phyloP scores from a whole-genome alignment of 2,329 filamentous ascomycete species.

The Chaetothyriales sp. region DNA sequence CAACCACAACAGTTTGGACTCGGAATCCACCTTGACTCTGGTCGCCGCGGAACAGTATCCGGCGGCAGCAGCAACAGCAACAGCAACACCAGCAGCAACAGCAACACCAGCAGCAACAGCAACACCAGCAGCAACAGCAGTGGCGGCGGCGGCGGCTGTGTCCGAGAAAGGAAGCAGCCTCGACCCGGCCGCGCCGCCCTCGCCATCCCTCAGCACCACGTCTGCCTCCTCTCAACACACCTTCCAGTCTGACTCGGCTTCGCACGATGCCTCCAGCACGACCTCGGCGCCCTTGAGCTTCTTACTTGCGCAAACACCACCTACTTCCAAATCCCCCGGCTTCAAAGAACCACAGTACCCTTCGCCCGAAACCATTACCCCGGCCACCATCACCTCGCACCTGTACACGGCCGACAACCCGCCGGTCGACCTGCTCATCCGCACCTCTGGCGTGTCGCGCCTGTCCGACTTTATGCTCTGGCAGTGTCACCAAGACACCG shows the following conservation, averaged over 20 bases:
- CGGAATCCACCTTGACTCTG: no score
- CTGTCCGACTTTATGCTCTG: constrained; percentile 98
- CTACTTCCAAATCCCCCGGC: constrained; percentile 12
- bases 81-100: constrained; percentile 11
- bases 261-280: constrained; percentile 5
- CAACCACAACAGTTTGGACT: no score
- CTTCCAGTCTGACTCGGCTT: constrained; percentile 2
- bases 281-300: neutral
- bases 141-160: no score
- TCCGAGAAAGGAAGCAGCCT: no score
- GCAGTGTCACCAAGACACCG: constrained; percentile 88
- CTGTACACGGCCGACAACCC: constrained; percentile 79
- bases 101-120: constrained; percentile 10
- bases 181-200: constrained; percentile 22
- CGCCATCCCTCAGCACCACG: constrained; percentile 15
- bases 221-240: constrained; percentile 13
- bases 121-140: constrained; percentile 18
- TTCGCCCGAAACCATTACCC: constrained; percentile 81
- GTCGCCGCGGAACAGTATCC: no score
- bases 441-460: constrained; percentile 83
- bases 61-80: constrained; percentile 23
- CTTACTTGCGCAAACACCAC: constrained; percentile 8
- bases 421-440: constrained; percentile 77
- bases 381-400: constrained; percentile 67
- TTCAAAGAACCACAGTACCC: constrained; percentile 39